Base-by-base conservation (phyloP, 2,329 filamentous ascomycete genomes). In the Monascus ruber region DNA sequence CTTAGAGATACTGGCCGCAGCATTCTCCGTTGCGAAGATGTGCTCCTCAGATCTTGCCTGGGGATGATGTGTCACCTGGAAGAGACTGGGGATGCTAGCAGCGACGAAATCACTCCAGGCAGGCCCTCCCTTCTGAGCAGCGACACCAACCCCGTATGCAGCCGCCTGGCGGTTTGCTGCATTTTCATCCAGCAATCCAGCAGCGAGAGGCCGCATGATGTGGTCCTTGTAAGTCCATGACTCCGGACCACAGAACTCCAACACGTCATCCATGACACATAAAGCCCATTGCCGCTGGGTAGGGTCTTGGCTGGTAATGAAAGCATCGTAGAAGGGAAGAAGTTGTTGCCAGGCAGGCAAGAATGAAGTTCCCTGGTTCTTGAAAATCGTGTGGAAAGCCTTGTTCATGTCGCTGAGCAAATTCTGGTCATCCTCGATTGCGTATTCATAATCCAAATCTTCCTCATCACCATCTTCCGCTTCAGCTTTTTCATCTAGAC, bases 401-500 rank as follows among this genome's bases (percentile, higher is more conserved):
- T 98, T 98, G 77, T 98, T 98, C 91, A 98, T 98, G 58, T 98
- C 91, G 1, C 88, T 94, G 33, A 98, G 74, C 11, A 98, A 73
- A 24, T 87, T 94, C 65, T 96, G 89, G 58, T 98, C 91, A 51
- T 98, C 91, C 62, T 98, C 91, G 35, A 98, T 88, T 8, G 89
- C 91, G 52, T 93, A 83, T 27, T 93, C 73, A 34, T 81, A 77
- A 38, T 95, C 89, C 51, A 95, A 84, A 10, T 81, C 81, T 43
- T 91, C 81, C 54, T 95, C 88, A 48, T 95, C 89, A 10, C 82
- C 88, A 42, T 96, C 89, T 38, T 93, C 87, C 2, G 80, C 78
- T 24, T 89, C 83, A 35, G 78, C 82, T 51, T 81, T 79, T 35
- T 96, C 88, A 54, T 94, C 86, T n/a, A 80, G 70, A 34, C 91